Base-by-base conservation (phyloP, 2,329 filamentous ascomycete genomes). In the Bretziella fagacearum region DNA sequence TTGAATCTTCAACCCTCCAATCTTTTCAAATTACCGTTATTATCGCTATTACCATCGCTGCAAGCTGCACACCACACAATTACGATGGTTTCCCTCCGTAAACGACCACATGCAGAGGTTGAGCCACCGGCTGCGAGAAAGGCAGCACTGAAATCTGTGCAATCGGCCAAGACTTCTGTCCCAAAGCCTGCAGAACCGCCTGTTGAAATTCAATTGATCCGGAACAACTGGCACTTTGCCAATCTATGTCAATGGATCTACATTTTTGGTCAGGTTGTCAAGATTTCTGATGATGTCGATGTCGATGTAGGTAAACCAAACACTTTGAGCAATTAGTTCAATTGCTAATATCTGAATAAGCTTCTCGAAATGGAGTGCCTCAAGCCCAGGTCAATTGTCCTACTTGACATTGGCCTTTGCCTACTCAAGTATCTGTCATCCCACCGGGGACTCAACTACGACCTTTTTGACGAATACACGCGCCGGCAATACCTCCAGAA, bases 201-300 rank as follows among this genome's bases (percentile, higher is more conserved):
- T 11, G 47, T 25, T 22, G 29, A 33, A 10, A 33, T 51, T 22
- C 32, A 44, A 15, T 23, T 27, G 13, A 73, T 96, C 54, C 77
- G 89, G 53, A 91, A 84, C 59, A 86, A 84, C 71, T 96, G 89
- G 87, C 83, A 95, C 62, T 95, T 96, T 63, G 84, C 89, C 52
- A 89, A 86, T 57, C 67, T 96, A 6, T 86, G 81, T 65, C 89
- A 98, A 64, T 98, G 86, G 73, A 84, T 96, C 52, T 83, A 80
- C 60, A 75, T 89, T 33, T 98, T 98, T 62, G 87, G 89, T 52
- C 79, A 81, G 56, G 79, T 79, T 36, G 79, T 93, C 60, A 95
- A 93, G 65, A 83, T 96, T 54, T 81, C 91, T 56, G 82, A 93
- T 52, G 78, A 81, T 58, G 71, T 95, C 53, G 85, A 89, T 58